A percentile compares a stretch with the other conserved stretches of the same genome.
Evolutionary conservation across 768 basidiomycete genomes (phyloP).

Genomic region (Naganishia vaughanmartiniae): DNA sequence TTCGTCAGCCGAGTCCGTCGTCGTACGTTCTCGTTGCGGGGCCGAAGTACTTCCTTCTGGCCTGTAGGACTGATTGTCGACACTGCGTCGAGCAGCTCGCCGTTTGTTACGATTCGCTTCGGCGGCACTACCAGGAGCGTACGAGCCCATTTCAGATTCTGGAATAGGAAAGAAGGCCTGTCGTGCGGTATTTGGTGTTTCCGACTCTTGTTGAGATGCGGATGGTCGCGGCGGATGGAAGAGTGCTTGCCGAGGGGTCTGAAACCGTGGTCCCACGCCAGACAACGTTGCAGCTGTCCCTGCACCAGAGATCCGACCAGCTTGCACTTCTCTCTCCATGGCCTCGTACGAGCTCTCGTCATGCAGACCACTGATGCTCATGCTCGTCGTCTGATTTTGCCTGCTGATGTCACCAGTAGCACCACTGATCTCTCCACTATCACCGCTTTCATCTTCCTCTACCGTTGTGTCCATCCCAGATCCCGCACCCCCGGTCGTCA

Average conservation of each 20-base stretch:
- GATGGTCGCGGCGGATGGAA: neutral
- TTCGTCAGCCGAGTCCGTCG: conserved; percentile 15
- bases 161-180: conserved; percentile 15
- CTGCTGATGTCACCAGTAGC: neutral
- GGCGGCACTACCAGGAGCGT: neutral
- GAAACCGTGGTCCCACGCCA: neutral
- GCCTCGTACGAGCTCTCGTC: conserved; percentile 18
- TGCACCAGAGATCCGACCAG: neutral
- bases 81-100: neutral
- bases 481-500: neutral
- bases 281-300: no score
- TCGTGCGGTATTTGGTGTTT: conserved; percentile 4
- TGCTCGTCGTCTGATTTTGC: conserved; percentile 13
- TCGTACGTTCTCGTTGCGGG: neutral
- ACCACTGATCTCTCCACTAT: conserved; percentile 13
- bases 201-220: neutral
- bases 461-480: conserved; percentile 13
- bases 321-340: conserved; percentile 15
- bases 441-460: conserved; percentile 10
- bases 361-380: conserved; percentile 11
- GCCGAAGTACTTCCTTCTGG: neutral
- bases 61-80: conserved; percentile 4
- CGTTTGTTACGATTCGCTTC: neutral
- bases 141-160: neutral
- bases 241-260: neutral